phyloP scores from a whole-genome alignment of 106 monocot species.

The Dioscorea alata region DNA sequence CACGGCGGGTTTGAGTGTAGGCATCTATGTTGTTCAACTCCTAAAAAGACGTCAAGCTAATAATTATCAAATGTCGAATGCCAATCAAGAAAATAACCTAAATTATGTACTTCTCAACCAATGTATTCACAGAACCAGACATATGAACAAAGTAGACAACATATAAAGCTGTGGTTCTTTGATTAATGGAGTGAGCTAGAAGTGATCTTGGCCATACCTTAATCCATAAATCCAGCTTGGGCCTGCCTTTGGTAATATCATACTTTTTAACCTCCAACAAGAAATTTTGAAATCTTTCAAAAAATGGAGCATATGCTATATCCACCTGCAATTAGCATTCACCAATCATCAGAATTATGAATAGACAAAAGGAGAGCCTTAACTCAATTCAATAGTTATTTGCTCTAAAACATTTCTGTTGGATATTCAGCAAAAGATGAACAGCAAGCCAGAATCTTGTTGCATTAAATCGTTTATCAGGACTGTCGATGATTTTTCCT shows the following conservation, averaged over 20 bases:
- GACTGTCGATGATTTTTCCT: no score
- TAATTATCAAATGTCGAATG: background rate
- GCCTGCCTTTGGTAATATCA: slow-evolving; percentile 71
- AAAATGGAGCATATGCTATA: slow-evolving; percentile 80
- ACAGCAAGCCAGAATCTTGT: no score
- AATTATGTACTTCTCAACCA: background rate
- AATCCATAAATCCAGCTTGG: slow-evolving; percentile 61
- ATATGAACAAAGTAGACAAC: background rate
- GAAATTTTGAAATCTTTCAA: slow-evolving; percentile 68
- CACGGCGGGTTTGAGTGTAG: slow-evolving; percentile 26
- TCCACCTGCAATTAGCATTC: slow-evolving; percentile 46
- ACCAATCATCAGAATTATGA: background rate
- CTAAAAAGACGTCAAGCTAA: background rate
- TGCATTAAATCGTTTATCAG: no score
- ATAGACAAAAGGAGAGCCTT: no score
- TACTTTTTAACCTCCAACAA: slow-evolving; percentile 53
- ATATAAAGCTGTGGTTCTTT: background rate
- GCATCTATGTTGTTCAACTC: slow-evolving; percentile 57
- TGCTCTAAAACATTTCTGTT: no score
- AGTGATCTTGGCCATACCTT: slow-evolving; percentile 33
- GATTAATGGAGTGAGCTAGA: background rate
- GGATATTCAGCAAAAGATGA: no score
- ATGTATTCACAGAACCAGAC: background rate
- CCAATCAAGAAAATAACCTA: background rate
- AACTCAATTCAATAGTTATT: no score